A percentile compares a stretch with the other conserved stretches of the same genome.
These are phyloP conservation scores for Saccharomycopsis hybrid DNA, from an alignment of 1,139 yeast species.

Conservation along the genomic window DNA sequence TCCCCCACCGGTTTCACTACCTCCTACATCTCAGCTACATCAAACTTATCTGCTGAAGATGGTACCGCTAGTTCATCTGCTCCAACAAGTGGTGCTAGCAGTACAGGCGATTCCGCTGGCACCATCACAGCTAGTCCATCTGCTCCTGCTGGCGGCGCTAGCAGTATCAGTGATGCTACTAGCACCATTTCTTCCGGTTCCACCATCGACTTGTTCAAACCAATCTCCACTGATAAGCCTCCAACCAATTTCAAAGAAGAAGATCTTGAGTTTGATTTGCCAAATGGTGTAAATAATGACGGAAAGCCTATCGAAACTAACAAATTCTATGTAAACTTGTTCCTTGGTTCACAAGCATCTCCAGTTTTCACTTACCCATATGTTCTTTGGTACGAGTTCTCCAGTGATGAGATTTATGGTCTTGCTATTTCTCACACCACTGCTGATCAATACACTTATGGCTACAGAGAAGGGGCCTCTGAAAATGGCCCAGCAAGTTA, in stretches of 20 bases:
- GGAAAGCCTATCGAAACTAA: constrained; percentile 40
- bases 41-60: not conserved
- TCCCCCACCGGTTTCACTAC: not conserved
- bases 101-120: too few relatives aligned
- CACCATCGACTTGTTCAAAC: constrained; percentile 13
- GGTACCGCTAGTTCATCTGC: not conserved
- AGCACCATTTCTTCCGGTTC: too few relatives aligned
- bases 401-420: constrained; percentile 40
- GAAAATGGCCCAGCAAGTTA: constrained; percentile 29
- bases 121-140: not conserved
- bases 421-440: constrained; percentile 50
- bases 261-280: constrained; percentile 1
- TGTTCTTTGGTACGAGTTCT: constrained; percentile 45
- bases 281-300: constrained; percentile 8
- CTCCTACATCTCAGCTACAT: constrained; percentile 7
- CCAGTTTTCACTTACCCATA: constrained; percentile 49
- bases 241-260: constrained; percentile 7
- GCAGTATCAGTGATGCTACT: not conserved
- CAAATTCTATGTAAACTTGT: constrained; percentile 56
- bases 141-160: not conserved
- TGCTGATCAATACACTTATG: constrained; percentile 33
- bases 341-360: constrained; percentile 42
- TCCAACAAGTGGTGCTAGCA: too few relatives aligned
- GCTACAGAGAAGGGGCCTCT: constrained; percentile 32
- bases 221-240: constrained; percentile 14